Percentiles rank a stretch among this genome's conserved stretches.
These are phyloP conservation scores for Galerina marginata DNA, from an alignment of 768 basidiomycete genomes.

Conservation along the genomic window DNA sequence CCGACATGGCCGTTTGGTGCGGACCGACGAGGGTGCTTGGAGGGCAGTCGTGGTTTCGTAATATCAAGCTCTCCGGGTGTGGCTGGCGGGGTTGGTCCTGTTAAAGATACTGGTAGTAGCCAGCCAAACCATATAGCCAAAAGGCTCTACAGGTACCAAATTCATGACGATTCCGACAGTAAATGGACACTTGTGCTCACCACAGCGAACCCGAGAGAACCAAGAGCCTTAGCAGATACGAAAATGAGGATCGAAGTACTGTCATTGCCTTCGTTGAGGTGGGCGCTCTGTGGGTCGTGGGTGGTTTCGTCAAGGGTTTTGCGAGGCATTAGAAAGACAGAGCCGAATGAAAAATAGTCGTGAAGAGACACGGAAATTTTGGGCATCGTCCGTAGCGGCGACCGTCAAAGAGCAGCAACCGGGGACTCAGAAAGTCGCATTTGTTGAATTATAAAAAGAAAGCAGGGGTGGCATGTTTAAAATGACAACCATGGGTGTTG, in stretches of 20 bases:
- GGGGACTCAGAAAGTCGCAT: constrained; percentile 26
- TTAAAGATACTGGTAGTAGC: constrained; percentile 35
- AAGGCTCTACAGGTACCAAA: constrained; percentile 39
- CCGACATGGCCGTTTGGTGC: neutral
- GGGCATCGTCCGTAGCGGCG: constrained; percentile 17
- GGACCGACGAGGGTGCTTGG: constrained; percentile 18
- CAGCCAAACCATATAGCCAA: constrained; percentile 49
- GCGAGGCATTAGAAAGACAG: constrained; percentile 23
- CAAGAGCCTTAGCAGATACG: constrained; percentile 38
- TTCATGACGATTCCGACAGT: constrained; percentile 9
- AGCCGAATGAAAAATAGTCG: constrained; percentile 15
- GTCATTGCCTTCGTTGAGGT: constrained; percentile 14
- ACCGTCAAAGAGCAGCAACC: constrained; percentile 12
- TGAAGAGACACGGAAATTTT: constrained; percentile 1
- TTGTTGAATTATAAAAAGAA: constrained; percentile 26
- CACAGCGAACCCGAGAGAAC: constrained; percentile 44
- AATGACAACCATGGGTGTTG: constrained; percentile 1
- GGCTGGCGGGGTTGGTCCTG: constrained; percentile 4
- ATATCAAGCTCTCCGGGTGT: constrained; percentile 18
- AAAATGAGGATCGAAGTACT: constrained; percentile 34
- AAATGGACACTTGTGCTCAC: constrained; percentile 30
- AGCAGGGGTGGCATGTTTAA: constrained; percentile 17
- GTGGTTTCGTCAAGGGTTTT: constrained; percentile 19
- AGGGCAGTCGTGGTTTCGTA: constrained; percentile 18
- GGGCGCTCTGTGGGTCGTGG: constrained; percentile 9